phyloP scores from a whole-genome alignment of 78 protist genomes.

The Monocercomonoides exilis region DNA sequence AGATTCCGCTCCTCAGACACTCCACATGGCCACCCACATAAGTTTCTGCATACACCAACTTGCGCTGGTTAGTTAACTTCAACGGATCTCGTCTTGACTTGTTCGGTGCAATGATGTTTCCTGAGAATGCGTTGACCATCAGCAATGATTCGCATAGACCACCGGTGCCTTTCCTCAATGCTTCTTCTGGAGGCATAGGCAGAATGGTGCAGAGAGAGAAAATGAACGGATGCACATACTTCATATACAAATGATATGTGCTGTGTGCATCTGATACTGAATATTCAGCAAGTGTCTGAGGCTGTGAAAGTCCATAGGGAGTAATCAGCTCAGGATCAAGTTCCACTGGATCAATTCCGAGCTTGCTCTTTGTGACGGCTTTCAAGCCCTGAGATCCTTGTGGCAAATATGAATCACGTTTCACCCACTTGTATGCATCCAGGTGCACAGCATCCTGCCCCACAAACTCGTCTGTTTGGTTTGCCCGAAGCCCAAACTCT shows the following conservation, averaged over 20 bases:
- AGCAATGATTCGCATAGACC: conserved; percentile 93
- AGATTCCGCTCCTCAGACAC: conserved; percentile 60
- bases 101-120: conserved; percentile 83
- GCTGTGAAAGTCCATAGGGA: conserved; percentile 57
- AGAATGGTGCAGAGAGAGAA: conserved; percentile 72
- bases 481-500: not conserved
- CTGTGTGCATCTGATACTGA: conserved; percentile 99
- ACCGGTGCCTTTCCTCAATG: conserved; percentile 95
- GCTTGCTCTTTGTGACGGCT: conserved; percentile 82
- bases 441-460: conserved; percentile 62
- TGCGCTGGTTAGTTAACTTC: conserved; percentile 66
- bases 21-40: conserved; percentile 99
- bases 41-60: conserved; percentile 84
- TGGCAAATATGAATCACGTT: conserved; percentile 98
- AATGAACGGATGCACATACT: conserved; percentile 16
- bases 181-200: conserved; percentile 90
- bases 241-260: conserved; percentile 79
- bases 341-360: conserved; percentile 94
- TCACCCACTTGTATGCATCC: conserved; percentile 94
- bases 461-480: conserved; percentile 43
- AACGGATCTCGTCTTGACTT: conserved; percentile 51
- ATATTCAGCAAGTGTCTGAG: conserved; percentile 82
- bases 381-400: conserved; percentile 88
- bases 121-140: conserved; percentile 71
- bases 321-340: conserved; percentile 95